Base-by-base conservation (phyloP, 2,329 filamentous ascomycete genomes). In the Nigrospora oryzae region DNA sequence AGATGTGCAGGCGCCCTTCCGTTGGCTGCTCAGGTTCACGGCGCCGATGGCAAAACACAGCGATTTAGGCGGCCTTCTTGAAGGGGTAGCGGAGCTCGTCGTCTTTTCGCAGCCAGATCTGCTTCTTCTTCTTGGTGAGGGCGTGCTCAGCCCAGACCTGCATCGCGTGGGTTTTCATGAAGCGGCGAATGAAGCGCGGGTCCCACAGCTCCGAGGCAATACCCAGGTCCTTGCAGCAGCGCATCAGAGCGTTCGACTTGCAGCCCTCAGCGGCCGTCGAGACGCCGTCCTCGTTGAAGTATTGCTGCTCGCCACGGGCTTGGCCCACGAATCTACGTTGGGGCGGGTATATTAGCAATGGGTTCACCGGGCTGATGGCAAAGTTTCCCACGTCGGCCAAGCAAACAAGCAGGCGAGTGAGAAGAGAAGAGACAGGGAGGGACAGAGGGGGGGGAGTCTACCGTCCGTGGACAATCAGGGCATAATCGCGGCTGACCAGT, bases 191-290 rank as follows among this genome's bases (percentile, higher is more conserved):
- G 69, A 86, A 98, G 45, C 86, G 74, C 33, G 93, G 93, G 68
- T 98, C 93, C 93, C 93, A 98, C 16, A 98, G 77, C 67, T 98
- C 93, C 52, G 85, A 90, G 2, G 89, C 93, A 52, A 98, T 86
- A 33, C 93, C 93, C 31, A 98, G 70, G 64, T 98, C 93, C 71
- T 98, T 98, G 74, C 93, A 97, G 76, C 91, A 97, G 47, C 93
- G 86, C 83, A 97, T 94, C 53, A 98, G 75, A 12, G 93, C 93
- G 62, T 98, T 98, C 51, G 89, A 95, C 68, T 96, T 96, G 75
- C 89, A 95, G 43, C 93, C 93, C 68, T 98, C 93, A 48, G 90
- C 90, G 10, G 93, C 90, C 2, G 90, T 95, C 23, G 93, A 89
- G 51, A 98, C 89, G 45, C 86, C 85, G 55, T 96, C 90, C 32